phyloP scores from a whole-genome alignment of 164 flowering plant genomes.

The Saururus chinensis region DNA sequence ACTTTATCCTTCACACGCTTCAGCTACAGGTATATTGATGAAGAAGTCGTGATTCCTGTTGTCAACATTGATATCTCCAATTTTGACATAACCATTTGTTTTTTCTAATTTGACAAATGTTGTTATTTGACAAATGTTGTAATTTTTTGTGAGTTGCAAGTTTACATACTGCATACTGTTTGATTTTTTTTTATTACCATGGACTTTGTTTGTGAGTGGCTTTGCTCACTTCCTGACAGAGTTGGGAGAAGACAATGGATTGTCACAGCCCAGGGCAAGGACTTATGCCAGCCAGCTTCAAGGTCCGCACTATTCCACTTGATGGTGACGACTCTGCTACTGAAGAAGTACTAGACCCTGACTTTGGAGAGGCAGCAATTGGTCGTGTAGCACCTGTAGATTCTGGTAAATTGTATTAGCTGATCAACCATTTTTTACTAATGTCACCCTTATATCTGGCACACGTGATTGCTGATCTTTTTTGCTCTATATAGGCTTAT shows the following conservation, averaged over 20 bases:
- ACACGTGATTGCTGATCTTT: no score
- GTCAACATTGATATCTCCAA: no score
- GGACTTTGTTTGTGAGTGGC: no score
- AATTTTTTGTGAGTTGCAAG: no score
- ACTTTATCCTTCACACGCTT: conserved; percentile 71
- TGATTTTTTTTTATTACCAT: no score
- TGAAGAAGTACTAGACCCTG: conserved; percentile 73
- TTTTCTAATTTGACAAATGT: no score
- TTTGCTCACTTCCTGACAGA: conserved; percentile 18
- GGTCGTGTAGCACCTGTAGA: conserved; percentile 92
- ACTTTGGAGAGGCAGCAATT: conserved; percentile 85
- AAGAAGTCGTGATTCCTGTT: no score
- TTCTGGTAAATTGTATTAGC: conserved; percentile 42
- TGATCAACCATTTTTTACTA: no score
- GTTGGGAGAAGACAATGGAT: conserved; percentile 91
- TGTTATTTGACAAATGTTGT: no score
- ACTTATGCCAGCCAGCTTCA: conserved; percentile 83
- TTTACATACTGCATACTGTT: no score
- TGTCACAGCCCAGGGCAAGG: conserved; percentile 87
- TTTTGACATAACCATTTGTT: no score
- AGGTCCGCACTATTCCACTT: conserved; percentile 70
- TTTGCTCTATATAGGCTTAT: conserved; percentile 38
- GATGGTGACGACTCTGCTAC: conserved; percentile 68
- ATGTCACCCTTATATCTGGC: no score
- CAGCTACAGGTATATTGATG: conserved; percentile 53